phyloP scores from a whole-genome alignment of 495 filamentous ascomycete species.

The Trichocladium uniseriatum region DNA sequence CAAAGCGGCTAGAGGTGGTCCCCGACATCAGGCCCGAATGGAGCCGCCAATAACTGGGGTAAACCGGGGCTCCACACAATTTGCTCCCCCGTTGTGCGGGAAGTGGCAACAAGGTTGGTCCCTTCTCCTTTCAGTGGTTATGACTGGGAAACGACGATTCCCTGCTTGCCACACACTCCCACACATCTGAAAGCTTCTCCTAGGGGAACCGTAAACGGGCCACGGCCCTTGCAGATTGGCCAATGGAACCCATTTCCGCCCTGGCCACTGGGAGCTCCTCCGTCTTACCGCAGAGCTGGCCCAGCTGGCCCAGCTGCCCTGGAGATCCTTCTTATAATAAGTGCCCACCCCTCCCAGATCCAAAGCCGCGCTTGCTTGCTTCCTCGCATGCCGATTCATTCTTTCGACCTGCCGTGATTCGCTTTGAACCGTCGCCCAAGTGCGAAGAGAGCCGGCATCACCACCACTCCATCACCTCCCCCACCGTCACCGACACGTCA shows the following conservation, averaged over 20 bases:
- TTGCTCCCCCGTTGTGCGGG: not conserved
- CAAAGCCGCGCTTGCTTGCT: not conserved
- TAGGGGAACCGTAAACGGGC: too few relatives aligned
- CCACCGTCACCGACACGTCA: not conserved
- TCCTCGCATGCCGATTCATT: not conserved
- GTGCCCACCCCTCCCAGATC: not conserved
- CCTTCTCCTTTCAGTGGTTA: not conserved
- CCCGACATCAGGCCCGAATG: too few relatives aligned
- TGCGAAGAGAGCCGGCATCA: slow-evolving; percentile 10
- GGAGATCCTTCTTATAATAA: not conserved
- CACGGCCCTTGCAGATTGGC: slow-evolving; percentile 2
- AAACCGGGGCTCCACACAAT: too few relatives aligned
- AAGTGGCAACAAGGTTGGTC: slow-evolving; percentile 7
- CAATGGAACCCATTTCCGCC: not conserved
- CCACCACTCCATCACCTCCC: not conserved
- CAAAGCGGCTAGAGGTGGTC: not conserved
- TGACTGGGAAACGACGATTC: slow-evolving; percentile 1
- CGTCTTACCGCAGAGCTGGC: too few relatives aligned
- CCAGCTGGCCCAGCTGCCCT: too few relatives aligned
- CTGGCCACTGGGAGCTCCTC: not conserved
- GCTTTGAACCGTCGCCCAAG: not conserved
- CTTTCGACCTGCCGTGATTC: slow-evolving; percentile 1
- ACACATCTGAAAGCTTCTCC: too few relatives aligned
- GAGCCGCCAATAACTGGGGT: not conserved
- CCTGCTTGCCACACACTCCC: too few relatives aligned